Percentiles rank a stretch among this genome's conserved stretches.
These are phyloP conservation scores for Meyerozyma smithsonii DNA, from an alignment of 1,139 yeast species.

Conservation along the genomic window DNA sequence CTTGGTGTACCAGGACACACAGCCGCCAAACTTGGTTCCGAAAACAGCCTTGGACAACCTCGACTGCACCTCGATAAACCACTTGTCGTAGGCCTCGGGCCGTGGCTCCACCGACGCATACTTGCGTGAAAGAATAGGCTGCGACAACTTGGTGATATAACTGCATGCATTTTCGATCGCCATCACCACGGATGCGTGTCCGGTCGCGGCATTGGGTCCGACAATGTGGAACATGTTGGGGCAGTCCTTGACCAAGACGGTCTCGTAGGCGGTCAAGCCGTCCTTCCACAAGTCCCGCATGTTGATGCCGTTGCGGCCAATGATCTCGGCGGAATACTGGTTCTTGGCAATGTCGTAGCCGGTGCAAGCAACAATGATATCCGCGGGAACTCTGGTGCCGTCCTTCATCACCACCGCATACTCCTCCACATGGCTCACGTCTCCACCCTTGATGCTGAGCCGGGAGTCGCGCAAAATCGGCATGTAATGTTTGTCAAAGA, in stretches of 20 bases:
- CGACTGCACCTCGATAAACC: constrained; percentile 28
- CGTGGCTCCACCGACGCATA: constrained; percentile 28
- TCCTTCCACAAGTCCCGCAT: constrained; percentile 21
- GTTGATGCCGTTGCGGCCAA: constrained; percentile 24
- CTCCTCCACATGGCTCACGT: constrained; percentile 24
- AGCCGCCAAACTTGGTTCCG: constrained; percentile 41
- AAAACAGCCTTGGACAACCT: constrained; percentile 28
- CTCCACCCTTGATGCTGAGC: constrained; percentile 21
- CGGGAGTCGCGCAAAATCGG: constrained; percentile 31
- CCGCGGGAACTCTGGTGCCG: constrained; percentile 30
- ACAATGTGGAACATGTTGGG: constrained; percentile 37
- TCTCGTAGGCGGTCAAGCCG: constrained; percentile 33
- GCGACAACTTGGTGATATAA: constrained; percentile 21
- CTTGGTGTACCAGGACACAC: constrained; percentile 38
- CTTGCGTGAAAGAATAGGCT: constrained; percentile 26
- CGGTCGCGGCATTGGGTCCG: constrained; percentile 45
- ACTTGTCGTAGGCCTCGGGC: constrained; percentile 29
- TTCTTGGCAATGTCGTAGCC: constrained; percentile 26
- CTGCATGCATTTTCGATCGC: constrained; percentile 36
- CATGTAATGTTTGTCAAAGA: constrained; percentile 35
- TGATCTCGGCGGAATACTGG: constrained; percentile 8
- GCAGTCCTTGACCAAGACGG: constrained; percentile 27
- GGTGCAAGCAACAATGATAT: constrained; percentile 42
- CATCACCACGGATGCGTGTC: constrained; percentile 40
- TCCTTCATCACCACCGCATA: constrained; percentile 26